These are phyloP conservation scores for Paralagenidium karlingii DNA, from an alignment of 352 stramenopile genomes.

Conservation along the genomic window DNA sequence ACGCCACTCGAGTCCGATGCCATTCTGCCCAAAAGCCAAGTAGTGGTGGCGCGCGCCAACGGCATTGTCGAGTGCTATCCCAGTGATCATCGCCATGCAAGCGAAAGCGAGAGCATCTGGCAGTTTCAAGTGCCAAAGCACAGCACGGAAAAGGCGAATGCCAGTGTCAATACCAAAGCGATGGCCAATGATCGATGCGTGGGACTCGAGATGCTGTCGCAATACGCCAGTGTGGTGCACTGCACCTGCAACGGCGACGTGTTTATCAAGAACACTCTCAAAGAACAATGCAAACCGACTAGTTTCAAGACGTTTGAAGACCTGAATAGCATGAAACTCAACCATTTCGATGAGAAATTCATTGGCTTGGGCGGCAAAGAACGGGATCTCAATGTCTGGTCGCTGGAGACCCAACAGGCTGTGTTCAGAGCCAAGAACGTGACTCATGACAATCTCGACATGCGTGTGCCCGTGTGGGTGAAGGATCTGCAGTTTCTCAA, in stretches of 20 bases:
- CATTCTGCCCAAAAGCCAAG: slow-evolving; percentile 18
- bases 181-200: slow-evolving; percentile 12
- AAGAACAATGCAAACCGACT: slow-evolving; percentile 5
- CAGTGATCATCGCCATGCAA: slow-evolving; percentile 17
- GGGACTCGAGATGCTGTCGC: slow-evolving; percentile 37
- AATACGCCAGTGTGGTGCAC: slow-evolving; percentile 56
- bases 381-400: slow-evolving; percentile 68
- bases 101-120: slow-evolving; percentile 27
- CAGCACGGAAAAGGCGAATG: no score
- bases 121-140: slow-evolving; percentile 13
- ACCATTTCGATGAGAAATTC: slow-evolving; percentile 29
- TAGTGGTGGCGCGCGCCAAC: slow-evolving; percentile 44
- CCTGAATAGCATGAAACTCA: slow-evolving; percentile 44
- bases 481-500: slow-evolving; percentile 63
- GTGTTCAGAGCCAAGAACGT: slow-evolving; percentile 83
- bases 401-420: slow-evolving; percentile 57
- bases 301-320: slow-evolving; percentile 35
- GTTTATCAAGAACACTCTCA: slow-evolving; percentile 30
- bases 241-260: slow-evolving; percentile 46
- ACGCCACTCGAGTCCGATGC: slow-evolving; percentile 22
- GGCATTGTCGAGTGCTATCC: slow-evolving; percentile 52
- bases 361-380: slow-evolving; percentile 75
- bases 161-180: no score
- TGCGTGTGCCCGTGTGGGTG: slow-evolving; percentile 84
- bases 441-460: slow-evolving; percentile 75